Base-by-base conservation (phyloP, 2,329 filamentous ascomycete species). In the Daldinia sp. region DNA sequence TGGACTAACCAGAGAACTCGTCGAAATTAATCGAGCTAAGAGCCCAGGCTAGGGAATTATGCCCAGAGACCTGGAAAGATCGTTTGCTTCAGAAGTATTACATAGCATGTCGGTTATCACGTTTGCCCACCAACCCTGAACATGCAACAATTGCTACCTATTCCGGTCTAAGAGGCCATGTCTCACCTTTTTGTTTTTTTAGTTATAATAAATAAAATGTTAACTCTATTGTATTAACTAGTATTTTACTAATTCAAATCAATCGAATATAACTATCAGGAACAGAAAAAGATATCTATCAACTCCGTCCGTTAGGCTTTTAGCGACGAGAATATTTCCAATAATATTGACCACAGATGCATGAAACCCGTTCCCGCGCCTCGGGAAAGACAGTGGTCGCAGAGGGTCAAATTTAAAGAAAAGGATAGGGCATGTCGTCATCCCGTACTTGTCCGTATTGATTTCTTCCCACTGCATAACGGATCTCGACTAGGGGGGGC, bases 401-500 rank as follows among this genome's bases (percentile, higher is more conserved):
- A 29, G 43, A 52, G 19, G 47, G 37, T 29, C 48, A 57, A 51
- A 39, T 50, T 39, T 41, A 45, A 50, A 50, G 25, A 56, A 61
- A 37, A 32, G 27, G 15, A 27, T 9, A 15, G 27, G 43, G 30
- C 10, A 35, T 65, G 61, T 67, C 64, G 64, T 67, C 64, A 67
- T 62, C 58, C 61, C 61, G 57, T 55, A 51, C 45, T 52, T 32
- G 43, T 61, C 61, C 61, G 57, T 55, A 51, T 50, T 52, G 37
- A 49, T 61, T 25, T 56, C 15, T 32, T 54, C 37, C 54, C 21
- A 32, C 34, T 29, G 64, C 61, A 67, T 67, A 51, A 64, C 19
- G 53, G 58, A 67, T 67, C 64, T 59, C 47, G 64, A 17, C 61
- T 51, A 17, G 58, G 61, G 35, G n/a, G n/a, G n/a, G n/a, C n/a